A percentile compares a stretch with the other conserved stretches of the same genome.
Conservation (phyloP, 1,139 yeast species). For the Pichia sp. region DNA sequence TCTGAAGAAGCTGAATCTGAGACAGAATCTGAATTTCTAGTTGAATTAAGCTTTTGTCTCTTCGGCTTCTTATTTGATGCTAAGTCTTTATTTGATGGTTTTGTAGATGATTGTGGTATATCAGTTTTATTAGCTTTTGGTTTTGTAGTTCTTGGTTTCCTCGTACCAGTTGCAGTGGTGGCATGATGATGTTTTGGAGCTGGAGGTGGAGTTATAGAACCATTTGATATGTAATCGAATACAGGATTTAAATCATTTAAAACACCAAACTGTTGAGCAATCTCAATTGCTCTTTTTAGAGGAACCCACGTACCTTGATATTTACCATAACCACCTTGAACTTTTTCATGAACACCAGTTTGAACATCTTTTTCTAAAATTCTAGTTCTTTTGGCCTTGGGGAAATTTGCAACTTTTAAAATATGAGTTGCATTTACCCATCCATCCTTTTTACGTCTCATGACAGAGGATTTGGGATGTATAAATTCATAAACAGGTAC, state of each 20-base stretch:
- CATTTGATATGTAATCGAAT: conserved; percentile 54
- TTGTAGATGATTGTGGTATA: conserved; percentile 4
- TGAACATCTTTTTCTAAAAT: conserved; percentile 90
- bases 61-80: no score
- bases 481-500: conserved; percentile 87
- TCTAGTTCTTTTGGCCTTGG: conserved; percentile 89
- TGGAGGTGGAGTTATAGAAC: conserved; percentile 65
- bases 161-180: conserved; percentile 34
- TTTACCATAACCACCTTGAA: conserved; percentile 96
- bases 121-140: background rate
- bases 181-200: conserved; percentile 84
- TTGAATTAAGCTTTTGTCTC: no score
- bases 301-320: conserved; percentile 99
- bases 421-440: conserved; percentile 99
- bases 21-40: no score
- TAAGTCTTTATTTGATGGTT: no score
- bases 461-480: conserved; percentile 77
- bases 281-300: conserved; percentile 46
- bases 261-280: conserved; percentile 69
- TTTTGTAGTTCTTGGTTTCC: conserved; percentile 16
- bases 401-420: conserved; percentile 87
- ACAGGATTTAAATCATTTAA: conserved; percentile 59
- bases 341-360: conserved; percentile 80
- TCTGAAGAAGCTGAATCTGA: conserved; percentile 2
- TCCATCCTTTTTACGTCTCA: conserved; percentile 86